Conservation (phyloP, 192 early-diverging fungal genomes). For the Entophlyctis luteolus region DNA sequence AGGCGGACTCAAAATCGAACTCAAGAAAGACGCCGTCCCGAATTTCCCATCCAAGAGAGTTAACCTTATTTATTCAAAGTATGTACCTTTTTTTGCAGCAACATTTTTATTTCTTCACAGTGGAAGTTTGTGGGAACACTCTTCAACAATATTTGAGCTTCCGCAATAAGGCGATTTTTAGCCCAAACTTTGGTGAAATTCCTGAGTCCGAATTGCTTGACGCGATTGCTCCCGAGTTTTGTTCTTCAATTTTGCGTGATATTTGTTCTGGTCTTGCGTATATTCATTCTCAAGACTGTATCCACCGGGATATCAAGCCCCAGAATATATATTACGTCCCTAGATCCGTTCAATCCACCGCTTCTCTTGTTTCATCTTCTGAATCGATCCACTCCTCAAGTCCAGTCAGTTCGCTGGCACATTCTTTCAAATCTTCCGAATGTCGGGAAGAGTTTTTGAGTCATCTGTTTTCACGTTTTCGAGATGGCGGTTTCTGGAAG, state of each 20-base stretch:
- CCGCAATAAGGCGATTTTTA: conserved; percentile 29
- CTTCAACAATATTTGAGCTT: conserved; percentile 55
- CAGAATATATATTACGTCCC: conserved; percentile 45
- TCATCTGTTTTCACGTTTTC: background rate
- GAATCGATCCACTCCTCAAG: background rate
- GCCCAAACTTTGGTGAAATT: background rate
- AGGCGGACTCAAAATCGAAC: too few relatives aligned
- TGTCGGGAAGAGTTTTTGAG: conserved; percentile 13
- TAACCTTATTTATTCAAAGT: conserved; percentile 49
- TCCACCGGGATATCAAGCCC: conserved; percentile 55
- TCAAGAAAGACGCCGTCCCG: too few relatives aligned
- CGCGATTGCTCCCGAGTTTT: conserved; percentile 47
- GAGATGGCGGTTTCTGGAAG: conserved; percentile 57
- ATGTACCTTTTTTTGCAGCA: conserved; percentile 13
- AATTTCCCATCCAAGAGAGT: conserved; percentile 14
- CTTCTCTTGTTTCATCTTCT: background rate
- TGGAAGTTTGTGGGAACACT: conserved; percentile 78
- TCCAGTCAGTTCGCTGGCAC: background rate
- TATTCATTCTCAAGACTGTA: conserved; percentile 67
- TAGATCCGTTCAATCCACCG: background rate
- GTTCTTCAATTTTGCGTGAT: conserved; percentile 55
- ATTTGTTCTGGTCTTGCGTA: conserved; percentile 76
- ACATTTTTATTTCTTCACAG: conserved; percentile 48
- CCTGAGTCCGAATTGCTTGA: conserved; percentile 40
- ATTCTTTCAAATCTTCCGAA: conserved; percentile 9